Evolutionary conservation across 768 basidiomycete genomes (phyloP).

Genomic region (Naganishia kalamii): DNA sequence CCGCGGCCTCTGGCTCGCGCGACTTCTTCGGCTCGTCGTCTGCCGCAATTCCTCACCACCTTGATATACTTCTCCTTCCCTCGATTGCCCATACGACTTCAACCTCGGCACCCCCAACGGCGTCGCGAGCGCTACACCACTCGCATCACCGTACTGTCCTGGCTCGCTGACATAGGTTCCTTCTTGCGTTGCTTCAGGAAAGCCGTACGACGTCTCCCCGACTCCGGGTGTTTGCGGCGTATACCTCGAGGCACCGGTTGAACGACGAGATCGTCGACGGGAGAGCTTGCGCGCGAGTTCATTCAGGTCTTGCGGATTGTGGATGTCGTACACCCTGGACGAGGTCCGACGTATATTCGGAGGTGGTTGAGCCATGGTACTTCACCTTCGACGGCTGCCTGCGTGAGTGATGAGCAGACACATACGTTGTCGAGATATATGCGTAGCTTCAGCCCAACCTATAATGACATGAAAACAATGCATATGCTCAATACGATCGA

Average conservation of each 20-base stretch:
- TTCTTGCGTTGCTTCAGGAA: neutral
- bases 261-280: neutral
- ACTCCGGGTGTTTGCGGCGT: neutral
- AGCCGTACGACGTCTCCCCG: neutral
- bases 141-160: neutral
- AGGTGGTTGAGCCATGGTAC: constrained; percentile 1
- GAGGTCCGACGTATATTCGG: neutral
- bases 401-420: too few species aligned
- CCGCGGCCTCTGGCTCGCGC: neutral
- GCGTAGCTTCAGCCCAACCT: too few species aligned
- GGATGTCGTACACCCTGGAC: neutral
- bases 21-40: constrained; percentile 1
- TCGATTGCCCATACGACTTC: neutral
- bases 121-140: constrained; percentile 1
- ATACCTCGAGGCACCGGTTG: neutral
- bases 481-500: too few species aligned
- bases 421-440: too few species aligned
- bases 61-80: neutral
- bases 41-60: neutral
- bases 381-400: neutral
- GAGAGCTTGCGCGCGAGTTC: constrained; percentile 6
- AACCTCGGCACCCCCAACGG: neutral
- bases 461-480: too few species aligned
- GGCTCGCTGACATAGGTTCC: neutral
- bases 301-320: neutral